These are phyloP conservation scores for Pugionium cornutum DNA, from an alignment of 345 rosid genomes.

Conservation along the genomic window DNA sequence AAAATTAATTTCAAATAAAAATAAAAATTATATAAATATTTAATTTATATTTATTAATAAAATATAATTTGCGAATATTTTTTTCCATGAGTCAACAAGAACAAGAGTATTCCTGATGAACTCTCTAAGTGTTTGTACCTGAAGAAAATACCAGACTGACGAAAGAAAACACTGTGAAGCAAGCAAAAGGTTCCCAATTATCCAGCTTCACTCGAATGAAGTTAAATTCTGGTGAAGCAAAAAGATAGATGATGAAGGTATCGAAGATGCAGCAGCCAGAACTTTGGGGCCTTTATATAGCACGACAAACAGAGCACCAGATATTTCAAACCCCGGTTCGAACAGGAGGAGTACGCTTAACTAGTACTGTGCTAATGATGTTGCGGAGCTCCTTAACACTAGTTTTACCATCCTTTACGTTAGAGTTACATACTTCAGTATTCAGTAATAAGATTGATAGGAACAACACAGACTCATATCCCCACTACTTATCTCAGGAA, in stretches of 20 bases:
- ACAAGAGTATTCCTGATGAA: not conserved
- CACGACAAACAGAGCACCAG: conserved; percentile 39
- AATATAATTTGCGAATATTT: no score
- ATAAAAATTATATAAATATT: no score
- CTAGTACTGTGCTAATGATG: conserved; percentile 36
- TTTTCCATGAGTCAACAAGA: not conserved
- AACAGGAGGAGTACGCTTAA: no score
- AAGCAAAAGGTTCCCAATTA: conserved; percentile 34
- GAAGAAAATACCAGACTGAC: conserved; percentile 36
- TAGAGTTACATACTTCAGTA: not conserved
- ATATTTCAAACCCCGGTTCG: no score
- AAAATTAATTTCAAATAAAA: no score
- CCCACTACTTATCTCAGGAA: not conserved
- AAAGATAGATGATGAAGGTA: conserved; percentile 16
- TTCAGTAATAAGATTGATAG: not conserved
- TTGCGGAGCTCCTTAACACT: conserved; percentile 34
- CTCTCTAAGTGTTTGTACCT: conserved; percentile 16
- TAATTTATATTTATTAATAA: no score
- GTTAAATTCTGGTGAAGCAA: conserved; percentile 10
- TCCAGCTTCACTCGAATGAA: conserved; percentile 32
- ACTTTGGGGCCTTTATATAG: conserved; percentile 35
- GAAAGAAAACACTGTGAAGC: conserved; percentile 19
- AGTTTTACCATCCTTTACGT: conserved; percentile 27
- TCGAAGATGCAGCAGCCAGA: conserved; percentile 1
- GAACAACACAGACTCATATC: not conserved